Evolutionary conservation across 768 basidiomycete species (phyloP).

Genomic region (Russula virescens): DNA sequence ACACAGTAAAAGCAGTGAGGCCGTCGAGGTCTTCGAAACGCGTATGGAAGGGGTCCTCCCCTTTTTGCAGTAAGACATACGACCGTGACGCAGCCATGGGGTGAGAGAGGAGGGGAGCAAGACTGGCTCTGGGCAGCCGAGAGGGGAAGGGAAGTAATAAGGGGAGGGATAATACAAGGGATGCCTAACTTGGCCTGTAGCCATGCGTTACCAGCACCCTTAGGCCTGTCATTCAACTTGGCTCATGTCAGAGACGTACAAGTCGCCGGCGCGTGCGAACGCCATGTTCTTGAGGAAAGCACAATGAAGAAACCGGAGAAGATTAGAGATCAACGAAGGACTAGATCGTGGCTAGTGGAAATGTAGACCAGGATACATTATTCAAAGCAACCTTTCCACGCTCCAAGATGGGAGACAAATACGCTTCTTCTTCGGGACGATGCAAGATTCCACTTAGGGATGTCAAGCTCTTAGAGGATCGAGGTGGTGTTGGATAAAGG

Average conservation of each 20-base stretch:
- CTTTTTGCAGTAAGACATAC: constrained; percentile 57
- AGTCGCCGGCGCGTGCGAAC: not conserved
- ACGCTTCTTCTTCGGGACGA: not conserved
- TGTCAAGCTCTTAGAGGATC: not conserved
- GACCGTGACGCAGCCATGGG: constrained; percentile 32
- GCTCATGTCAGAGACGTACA: not conserved
- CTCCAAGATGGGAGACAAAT: not conserved
- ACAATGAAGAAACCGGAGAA: not conserved
- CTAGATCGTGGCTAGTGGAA: not conserved
- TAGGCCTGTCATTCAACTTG: not conserved
- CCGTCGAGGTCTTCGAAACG: constrained; percentile 59
- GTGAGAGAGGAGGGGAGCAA: constrained; percentile 14
- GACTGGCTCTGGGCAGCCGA: not conserved
- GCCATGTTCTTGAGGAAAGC: not conserved
- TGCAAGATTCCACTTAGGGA: not conserved
- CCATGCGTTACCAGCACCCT: not conserved
- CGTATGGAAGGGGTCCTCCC: constrained; percentile 55
- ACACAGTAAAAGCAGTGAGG: constrained; percentile 65
- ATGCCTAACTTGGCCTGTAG: constrained; percentile 19
- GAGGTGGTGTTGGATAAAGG: not conserved
- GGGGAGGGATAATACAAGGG: constrained; percentile 20
- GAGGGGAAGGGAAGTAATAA: constrained; percentile 1
- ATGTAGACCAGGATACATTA: not conserved
- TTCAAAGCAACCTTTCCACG: not conserved
- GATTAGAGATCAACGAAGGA: not conserved